Base-by-base conservation (phyloP, 2,329 filamentous ascomycete species). In the Nemania abortiva region DNA sequence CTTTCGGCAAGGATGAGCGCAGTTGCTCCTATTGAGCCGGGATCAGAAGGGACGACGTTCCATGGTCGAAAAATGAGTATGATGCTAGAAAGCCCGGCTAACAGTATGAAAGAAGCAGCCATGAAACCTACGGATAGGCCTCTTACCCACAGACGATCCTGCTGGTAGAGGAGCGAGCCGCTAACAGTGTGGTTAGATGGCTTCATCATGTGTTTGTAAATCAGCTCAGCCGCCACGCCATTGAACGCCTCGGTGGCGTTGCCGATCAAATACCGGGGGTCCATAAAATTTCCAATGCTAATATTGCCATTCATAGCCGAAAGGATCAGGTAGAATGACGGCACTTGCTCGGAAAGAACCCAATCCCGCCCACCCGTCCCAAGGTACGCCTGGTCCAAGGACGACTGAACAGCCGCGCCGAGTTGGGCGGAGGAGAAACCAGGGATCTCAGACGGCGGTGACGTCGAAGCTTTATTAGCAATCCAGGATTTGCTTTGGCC, bases 271-370 rank as follows among this genome's bases (percentile, higher is more conserved):
- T n/a, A 20, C 42, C 49, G 42, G 29, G 59, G 60, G 2, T 68
- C 68, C 64, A 68, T 67, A n/a, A 70, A 70, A 24, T 59, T 11
- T 3, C 68, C 68, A 20, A 70, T 68, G 13, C 59, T 70, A 24
- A 66, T 53, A 18, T 66, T 66, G 4, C 57, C 57, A 47, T 69
- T 69, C 67, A 66, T 66, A 22, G 63, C 67, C 10, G 67, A 69
- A 31, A 69, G 67, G 2, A 69, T 66, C 53, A 66, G 67, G 45
- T 69, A 69, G 53, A 66, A 69, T 7, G 67, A 66, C 27, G 63
- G 56, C 11, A 69, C 67, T 53, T 69, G 63, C 34, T 62, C 22
- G 2, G 67, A 58, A 20, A 69, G 57, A 4, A 69, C 67, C 63
- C 63, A 69, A 39, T 69, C 67, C 13, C 66, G 57, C 11, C 67